Conservation (phyloP, 495 filamentous ascomycete genomes). For the Annulohypoxylon nitens region DNA sequence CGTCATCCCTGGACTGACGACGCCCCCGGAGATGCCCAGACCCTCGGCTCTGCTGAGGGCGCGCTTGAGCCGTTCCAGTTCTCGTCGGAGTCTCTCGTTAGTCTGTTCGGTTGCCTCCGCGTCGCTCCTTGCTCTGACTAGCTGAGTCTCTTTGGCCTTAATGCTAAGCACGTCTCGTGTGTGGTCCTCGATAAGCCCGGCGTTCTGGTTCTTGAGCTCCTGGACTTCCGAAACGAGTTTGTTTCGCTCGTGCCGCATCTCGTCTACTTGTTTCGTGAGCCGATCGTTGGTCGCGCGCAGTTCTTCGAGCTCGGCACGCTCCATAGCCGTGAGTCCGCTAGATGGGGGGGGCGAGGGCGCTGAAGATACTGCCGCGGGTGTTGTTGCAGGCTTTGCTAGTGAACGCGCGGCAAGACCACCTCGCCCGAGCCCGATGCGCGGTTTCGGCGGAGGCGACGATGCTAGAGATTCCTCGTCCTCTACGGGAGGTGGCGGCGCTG, state of each 20-base stretch:
- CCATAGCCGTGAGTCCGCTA: conserved; percentile 75
- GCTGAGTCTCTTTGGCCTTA: conserved; percentile 97
- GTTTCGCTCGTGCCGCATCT: conserved; percentile 79
- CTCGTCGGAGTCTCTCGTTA: conserved; percentile 83
- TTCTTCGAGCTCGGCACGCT: conserved; percentile 90
- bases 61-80: conserved; percentile 93
- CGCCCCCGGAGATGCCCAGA: conserved; percentile 54
- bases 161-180: conserved; percentile 94
- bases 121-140: conserved; percentile 90
- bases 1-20: conserved; percentile 59
- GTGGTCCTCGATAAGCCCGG: conserved; percentile 96
- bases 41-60: conserved; percentile 69
- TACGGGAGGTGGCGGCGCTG: conserved; percentile 58
- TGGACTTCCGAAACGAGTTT: conserved; percentile 82
- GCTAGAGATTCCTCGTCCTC: conserved; percentile 72
- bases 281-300: conserved; percentile 85
- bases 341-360: conserved; percentile 64
- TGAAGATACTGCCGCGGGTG: conserved; percentile 51
- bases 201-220: conserved; percentile 94
- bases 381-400: conserved; percentile 77
- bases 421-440: conserved; percentile 77
- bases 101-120: conserved; percentile 88
- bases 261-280: conserved; percentile 76
- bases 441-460: conserved; percentile 70
- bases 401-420: conserved; percentile 88